Evolutionary conservation across 352 stramenopile species (phyloP).

Genomic region (Phytophthora colocasiae): DNA sequence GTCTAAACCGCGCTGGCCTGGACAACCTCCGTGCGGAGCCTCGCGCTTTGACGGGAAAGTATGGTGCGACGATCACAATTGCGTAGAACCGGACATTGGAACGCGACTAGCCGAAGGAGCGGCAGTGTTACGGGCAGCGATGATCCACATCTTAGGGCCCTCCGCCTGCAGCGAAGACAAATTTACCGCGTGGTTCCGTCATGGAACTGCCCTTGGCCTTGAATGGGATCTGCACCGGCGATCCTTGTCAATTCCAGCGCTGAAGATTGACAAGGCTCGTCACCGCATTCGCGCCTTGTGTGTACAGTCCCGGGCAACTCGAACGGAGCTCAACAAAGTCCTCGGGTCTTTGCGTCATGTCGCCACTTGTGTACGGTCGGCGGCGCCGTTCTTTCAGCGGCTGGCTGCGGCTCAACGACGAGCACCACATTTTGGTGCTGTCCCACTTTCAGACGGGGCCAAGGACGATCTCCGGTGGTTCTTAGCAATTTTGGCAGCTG

Average conservation of each 20-base stretch:
- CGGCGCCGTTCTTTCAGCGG: constrained; percentile 17
- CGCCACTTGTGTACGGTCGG: no score
- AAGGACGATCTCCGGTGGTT: constrained; percentile 14
- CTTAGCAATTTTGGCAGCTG: neutral
- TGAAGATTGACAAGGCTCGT: constrained; percentile 16
- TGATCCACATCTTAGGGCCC: constrained; percentile 10
- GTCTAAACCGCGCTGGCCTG: neutral
- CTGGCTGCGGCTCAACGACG: neutral
- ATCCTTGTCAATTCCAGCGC: constrained; percentile 5
- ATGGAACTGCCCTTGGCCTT: constrained; percentile 8
- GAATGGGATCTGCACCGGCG: neutral
- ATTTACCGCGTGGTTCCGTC: constrained; percentile 7
- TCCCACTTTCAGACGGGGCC: no score
- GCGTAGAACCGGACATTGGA: constrained; percentile 10
- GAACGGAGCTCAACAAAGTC: constrained; percentile 4
- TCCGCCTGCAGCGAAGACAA: constrained; percentile 15
- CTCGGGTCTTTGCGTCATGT: constrained; percentile 18
- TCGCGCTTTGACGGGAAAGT: constrained; percentile 13
- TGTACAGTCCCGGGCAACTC: neutral
- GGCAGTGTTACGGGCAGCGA: neutral
- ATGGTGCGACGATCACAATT: constrained; percentile 25
- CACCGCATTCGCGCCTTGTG: neutral
- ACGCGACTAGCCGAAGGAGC: constrained; percentile 8
- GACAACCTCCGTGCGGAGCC: no score
- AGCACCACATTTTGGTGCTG: no score